Evolutionary conservation across 495 filamentous ascomycete species (phyloP), one percentile per base, ranked within the genome.

Genomic region (Penicillium verhagenii): DNA sequence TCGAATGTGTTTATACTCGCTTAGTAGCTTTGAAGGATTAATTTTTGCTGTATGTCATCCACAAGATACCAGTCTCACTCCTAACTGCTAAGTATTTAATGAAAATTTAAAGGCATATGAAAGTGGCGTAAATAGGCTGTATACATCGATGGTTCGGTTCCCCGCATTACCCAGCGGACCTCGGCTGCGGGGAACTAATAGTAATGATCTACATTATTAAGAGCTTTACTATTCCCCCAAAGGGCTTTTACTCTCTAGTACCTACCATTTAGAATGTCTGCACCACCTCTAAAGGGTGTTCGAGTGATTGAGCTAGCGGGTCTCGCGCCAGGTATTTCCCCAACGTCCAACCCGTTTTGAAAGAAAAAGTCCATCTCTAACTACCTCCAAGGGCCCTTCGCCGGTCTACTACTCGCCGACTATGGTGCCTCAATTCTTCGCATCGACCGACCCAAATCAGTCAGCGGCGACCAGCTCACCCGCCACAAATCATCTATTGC

Each of bases 261-360:
- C 33, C 16, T 13, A 43, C 20, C 20, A 33, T 42, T 55, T 16
- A 55, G 45, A 45, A 67, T 67, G 64, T 23, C 53, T 43, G 44
- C 54, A 37, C 57, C 62, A 10, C 90, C 92, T 10, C 80, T 97
- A 26, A 71, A 79, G 8, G 89, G 88, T 43, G 73, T 94, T 54
- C 86, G 86, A 51, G 92, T 96, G 52, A 80, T 97, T 25, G 92
- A 97, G 72, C 87, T 97, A 56, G 92, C 89, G 19, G 91, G 92
- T 11, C 78, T 97, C 40, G 92, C 92, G 42, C 91, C 92, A 66
- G 91, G 92, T 91, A 77, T 33, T 16, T 16, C 14, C 13, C 26
- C 11, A 20, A 6, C 19, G 3, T 1, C 26, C 6, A 9, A 0
- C 1, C 19, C 19, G 16, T n/a, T n/a, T n/a, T n/a, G n/a, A n/a